phyloP scores from a whole-genome alignment of 1,139 yeast species.

The Geotrichum restrictum region DNA sequence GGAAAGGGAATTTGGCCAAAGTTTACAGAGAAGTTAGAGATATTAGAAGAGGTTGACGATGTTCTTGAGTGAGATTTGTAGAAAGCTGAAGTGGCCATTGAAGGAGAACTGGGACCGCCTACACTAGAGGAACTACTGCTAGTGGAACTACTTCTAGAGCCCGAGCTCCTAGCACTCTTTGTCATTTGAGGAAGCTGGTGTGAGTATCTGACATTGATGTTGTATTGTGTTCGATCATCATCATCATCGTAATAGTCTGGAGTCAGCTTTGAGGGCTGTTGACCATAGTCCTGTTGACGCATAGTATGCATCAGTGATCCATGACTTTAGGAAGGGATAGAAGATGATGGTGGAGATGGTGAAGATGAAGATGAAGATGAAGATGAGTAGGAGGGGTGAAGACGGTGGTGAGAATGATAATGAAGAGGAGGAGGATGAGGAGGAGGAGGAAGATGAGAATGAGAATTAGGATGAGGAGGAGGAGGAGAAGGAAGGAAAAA shows the following conservation, averaged over 20 bases:
- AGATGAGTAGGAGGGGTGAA: neutral
- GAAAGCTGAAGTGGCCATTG: neutral
- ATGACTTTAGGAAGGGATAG: neutral
- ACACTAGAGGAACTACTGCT: neutral
- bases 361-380: neutral
- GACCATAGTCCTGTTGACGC: conserved; percentile 5
- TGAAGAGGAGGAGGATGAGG: neutral
- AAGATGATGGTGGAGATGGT: neutral
- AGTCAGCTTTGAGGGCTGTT: conserved; percentile 8
- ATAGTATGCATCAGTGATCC: conserved; percentile 8
- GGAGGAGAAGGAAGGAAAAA: neutral
- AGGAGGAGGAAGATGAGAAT: neutral
- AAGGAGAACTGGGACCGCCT: neutral
- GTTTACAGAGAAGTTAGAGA: conserved; percentile 3
- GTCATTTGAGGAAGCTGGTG: conserved; percentile 4
- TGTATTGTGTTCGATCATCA: conserved; percentile 12
- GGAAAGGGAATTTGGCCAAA: conserved; percentile 10
- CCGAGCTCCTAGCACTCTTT: neutral
- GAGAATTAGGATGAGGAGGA: too few species aligned
- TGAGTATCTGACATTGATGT: conserved; percentile 7
- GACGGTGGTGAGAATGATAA: neutral
- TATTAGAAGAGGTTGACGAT: conserved; percentile 5
- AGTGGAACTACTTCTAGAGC: conserved; percentile 10
- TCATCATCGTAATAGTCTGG: conserved; percentile 12
- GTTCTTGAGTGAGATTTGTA: conserved; percentile 6